These are phyloP conservation scores for Leccinum pachyderme DNA, from an alignment of 1,284 basidiomycete genomes.

Conservation along the genomic window DNA sequence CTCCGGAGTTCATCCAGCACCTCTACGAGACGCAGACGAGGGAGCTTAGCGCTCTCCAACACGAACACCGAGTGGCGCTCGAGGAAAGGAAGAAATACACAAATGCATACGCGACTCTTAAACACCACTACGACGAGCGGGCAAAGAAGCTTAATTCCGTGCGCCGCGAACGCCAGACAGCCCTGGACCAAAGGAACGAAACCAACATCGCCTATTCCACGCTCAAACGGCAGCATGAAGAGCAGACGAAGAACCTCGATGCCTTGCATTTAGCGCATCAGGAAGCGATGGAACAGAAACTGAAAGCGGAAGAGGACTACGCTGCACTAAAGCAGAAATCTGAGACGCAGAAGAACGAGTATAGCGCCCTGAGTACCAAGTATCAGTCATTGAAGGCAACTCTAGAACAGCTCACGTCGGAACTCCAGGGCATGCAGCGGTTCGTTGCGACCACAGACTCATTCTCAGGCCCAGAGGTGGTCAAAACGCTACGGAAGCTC, in stretches of 20 bases:
- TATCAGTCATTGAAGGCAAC: conserved; percentile 11
- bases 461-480: conserved; percentile 20
- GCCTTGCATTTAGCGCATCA: conserved; percentile 1
- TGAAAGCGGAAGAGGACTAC: conserved; percentile 1
- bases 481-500: conserved; percentile 16
- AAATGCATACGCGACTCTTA: neutral
- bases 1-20: neutral
- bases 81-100: conserved; percentile 12
- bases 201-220: neutral
- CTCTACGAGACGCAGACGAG: conserved; percentile 7
- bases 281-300: conserved; percentile 4
- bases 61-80: neutral
- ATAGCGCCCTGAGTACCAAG: conserved; percentile 8
- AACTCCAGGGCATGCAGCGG: conserved; percentile 19
- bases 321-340: conserved; percentile 5
- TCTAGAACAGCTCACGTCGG: conserved; percentile 19
- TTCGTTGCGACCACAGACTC: conserved; percentile 17
- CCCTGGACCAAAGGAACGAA: conserved; percentile 1
- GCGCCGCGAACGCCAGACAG: conserved; percentile 11
- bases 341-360: conserved; percentile 9
- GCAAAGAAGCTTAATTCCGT: neutral
- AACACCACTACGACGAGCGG: conserved; percentile 10
- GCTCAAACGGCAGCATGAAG: conserved; percentile 11
- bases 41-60: conserved; percentile 6
- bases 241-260: conserved; percentile 10